phyloP scores from a whole-genome alignment of 768 basidiomycete species.

The Lactarius tabidus region DNA sequence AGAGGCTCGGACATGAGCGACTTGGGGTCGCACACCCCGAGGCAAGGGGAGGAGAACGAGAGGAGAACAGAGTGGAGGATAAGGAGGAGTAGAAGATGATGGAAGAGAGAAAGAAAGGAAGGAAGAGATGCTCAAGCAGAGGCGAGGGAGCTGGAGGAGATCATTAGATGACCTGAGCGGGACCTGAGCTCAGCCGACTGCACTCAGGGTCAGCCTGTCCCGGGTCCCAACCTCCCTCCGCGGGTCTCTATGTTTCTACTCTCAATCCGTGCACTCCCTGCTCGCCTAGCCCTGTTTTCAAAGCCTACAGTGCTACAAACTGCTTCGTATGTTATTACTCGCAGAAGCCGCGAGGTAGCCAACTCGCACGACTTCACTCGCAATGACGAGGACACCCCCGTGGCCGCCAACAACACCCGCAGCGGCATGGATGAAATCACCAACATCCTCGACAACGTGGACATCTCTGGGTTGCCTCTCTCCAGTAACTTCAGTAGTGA shows the following conservation, averaged over 20 bases:
- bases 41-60: slow-evolving; percentile 5
- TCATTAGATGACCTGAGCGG: neutral
- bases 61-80: slow-evolving; percentile 22
- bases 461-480: neutral
- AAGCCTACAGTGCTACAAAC: neutral
- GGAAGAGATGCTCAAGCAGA: slow-evolving; percentile 7
- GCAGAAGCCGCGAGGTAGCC: neutral
- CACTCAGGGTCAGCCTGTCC: slow-evolving; percentile 10
- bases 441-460: slow-evolving; percentile 10
- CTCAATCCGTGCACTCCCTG: neutral
- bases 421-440: slow-evolving; percentile 9
- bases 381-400: neutral
- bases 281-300: neutral
- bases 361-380: neutral
- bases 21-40: slow-evolving; percentile 20
- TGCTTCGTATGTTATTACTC: neutral
- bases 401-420: neutral
- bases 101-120: slow-evolving; percentile 19
- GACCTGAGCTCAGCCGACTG: neutral
- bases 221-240: slow-evolving; percentile 12
- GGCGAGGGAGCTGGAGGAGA: neutral
- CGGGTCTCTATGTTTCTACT: slow-evolving; percentile 4
- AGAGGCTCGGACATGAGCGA: slow-evolving; percentile 35
- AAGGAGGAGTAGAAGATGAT: slow-evolving; percentile 21
- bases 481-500: slow-evolving; percentile 9